Evolutionary conservation across 2,329 filamentous ascomycete species (phyloP).

Genomic region (Thermoascus crustaceus): DNA sequence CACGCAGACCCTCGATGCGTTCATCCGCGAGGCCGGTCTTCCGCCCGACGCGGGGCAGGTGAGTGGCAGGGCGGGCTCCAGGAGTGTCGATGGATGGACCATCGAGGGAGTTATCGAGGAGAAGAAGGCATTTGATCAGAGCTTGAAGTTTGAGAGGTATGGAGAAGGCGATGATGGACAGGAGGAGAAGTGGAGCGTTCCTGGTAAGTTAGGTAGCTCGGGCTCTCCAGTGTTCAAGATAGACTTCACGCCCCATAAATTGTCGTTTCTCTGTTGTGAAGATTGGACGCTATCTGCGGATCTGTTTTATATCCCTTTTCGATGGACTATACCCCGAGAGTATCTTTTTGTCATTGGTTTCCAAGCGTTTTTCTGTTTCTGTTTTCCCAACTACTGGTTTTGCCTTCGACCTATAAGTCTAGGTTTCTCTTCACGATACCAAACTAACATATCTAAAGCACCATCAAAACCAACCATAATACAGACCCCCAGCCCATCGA

Average conservation of each 20-base stretch:
- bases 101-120: constrained; percentile 54
- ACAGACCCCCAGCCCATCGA: constrained; percentile 40
- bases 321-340: no score
- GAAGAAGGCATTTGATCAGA: constrained; percentile 51
- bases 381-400: no score
- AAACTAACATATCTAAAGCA: constrained; percentile 27
- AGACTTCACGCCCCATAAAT: no score
- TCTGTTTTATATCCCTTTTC: no score
- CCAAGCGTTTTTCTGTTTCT: no score
- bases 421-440: neutral
- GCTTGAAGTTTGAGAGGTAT: constrained; percentile 48
- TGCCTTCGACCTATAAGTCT: neutral
- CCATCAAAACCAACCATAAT: constrained; percentile 38
- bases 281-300: no score
- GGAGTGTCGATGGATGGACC: constrained; percentile 40
- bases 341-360: no score
- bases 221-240: neutral
- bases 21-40: constrained; percentile 49
- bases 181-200: constrained; percentile 38
- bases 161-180: constrained; percentile 35
- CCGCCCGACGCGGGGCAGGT: constrained; percentile 41
- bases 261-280: no score
- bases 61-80: constrained; percentile 10
- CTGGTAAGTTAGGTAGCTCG: constrained; percentile 29
- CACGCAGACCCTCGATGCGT: constrained; percentile 48